Percentiles rank a stretch among this genome's conserved stretches.
Conservation (phyloP, 2,329 filamentous ascomycete genomes). For the Chaetomiaceae sp. region DNA sequence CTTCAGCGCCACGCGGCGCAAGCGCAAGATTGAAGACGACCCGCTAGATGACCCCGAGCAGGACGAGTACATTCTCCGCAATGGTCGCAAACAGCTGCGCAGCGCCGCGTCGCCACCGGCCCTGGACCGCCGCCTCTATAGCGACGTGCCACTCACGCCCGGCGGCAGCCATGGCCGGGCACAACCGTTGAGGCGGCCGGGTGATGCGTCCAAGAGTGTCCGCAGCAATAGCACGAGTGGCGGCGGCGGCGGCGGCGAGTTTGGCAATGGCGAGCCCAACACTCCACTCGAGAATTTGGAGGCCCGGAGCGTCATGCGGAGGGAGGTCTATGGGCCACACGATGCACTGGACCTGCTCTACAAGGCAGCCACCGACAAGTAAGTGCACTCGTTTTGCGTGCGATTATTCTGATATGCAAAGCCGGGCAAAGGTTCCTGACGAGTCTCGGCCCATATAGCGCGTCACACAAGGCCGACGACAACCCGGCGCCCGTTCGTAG, state of each 20-base stretch:
- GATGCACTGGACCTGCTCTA: constrained; percentile 90
- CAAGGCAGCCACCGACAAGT: constrained; percentile 69
- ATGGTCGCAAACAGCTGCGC: constrained; percentile 65
- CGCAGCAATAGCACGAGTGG: constrained; percentile 33
- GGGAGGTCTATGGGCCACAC: constrained; percentile 81
- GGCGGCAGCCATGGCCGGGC: constrained; percentile 62
- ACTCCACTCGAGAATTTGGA: constrained; percentile 61
- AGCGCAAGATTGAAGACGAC: constrained; percentile 63
- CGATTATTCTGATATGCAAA: too few relatives aligned
- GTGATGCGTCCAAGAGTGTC: constrained; percentile 36
- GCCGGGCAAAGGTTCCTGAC: too few relatives aligned
- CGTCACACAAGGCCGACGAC: constrained; percentile 23
- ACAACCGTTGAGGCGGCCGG: constrained; percentile 62
- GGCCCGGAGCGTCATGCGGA: constrained; percentile 60
- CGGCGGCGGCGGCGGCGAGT: too few relatives aligned
- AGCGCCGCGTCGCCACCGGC: constrained; percentile 40
- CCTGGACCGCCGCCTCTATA: constrained; percentile 44
- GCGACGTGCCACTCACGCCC: constrained; percentile 57
- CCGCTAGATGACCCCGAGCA: constrained; percentile 45
- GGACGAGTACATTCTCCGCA: constrained; percentile 67
- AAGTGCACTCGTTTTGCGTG: constrained; percentile 19
- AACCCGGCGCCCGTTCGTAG: constrained; percentile 6
- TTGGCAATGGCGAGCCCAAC: constrained; percentile 51
- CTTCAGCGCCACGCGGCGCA: constrained; percentile 91
- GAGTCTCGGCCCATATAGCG: constrained; percentile 11